Base-by-base conservation (phyloP, 805 yeast species). In the Kazachstania kunashirensis region DNA sequence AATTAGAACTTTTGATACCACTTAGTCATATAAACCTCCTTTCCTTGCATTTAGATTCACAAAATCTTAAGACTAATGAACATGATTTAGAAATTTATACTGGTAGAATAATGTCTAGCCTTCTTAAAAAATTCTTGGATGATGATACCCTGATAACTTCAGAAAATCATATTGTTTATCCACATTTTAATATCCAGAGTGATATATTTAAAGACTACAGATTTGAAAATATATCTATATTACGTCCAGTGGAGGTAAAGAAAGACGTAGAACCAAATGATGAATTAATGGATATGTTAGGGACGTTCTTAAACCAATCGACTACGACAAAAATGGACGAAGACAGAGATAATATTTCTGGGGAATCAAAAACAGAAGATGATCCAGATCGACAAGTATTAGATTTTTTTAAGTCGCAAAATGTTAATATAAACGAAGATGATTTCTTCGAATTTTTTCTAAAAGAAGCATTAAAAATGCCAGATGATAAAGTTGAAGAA, bases 401-500 rank as follows among this genome's bases (percentile, higher is more conserved):
- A 23, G 43, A 51, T 15, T 59, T 57, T 26, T 50, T 66, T 28
- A 39, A 49, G n/a, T 30, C 48, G 1, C 64, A 63, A 34, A 59
- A 59, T 9, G 51, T 65, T 13, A 71, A 63, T 36, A 71, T 77
- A 7, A 75, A 73, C 47, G 83, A 77, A 45, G 84, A 78, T 49
- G 84, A 79, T 47, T 79, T 79, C 49, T 73, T 78, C 46, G 85
- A 79, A 49, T 77, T 65, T 46, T 75, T 76, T 49, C 58, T 74
- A 10, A 66, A 67, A 38, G 71, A 75, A 21, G 83, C 77, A 0
- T 46, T 77, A 18, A 64, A 73, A 16, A 37, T 77, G 41, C 50
- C 63, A 0, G 65, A 67, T 13, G 68, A 65, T 5, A 71, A 73
- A 14, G 46, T 77, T 8, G 71, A 63, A 25, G 44, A 53, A 6